These are phyloP conservation scores for Ceratocystis cacaofunesta DNA, from an alignment of 2,329 filamentous ascomycete species.

Conservation along the genomic window DNA sequence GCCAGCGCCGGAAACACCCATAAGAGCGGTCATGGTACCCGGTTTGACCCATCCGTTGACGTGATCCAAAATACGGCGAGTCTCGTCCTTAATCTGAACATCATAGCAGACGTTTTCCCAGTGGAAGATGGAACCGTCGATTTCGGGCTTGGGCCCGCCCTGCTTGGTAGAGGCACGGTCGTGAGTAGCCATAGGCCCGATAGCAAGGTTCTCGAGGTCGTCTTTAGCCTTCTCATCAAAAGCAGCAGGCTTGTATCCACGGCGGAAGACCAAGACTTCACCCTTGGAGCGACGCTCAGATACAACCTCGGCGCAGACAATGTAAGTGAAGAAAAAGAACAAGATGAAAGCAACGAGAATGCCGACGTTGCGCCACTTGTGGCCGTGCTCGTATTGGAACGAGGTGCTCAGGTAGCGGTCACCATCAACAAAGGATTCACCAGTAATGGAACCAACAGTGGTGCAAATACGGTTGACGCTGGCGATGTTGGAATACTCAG, in stretches of 20 bases:
- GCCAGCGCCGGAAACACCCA: slow-evolving; percentile 86
- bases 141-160: slow-evolving; percentile 24
- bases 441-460: slow-evolving; percentile 42
- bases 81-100: slow-evolving; percentile 62
- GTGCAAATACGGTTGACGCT: slow-evolving; percentile 38
- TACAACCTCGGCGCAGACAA: slow-evolving; percentile 50
- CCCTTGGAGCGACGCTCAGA: slow-evolving; percentile 58
- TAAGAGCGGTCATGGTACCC: slow-evolving; percentile 74
- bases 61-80: slow-evolving; percentile 62
- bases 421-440: slow-evolving; percentile 38
- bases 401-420: slow-evolving; percentile 39
- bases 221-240: slow-evolving; percentile 47
- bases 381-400: slow-evolving; percentile 40
- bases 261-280: slow-evolving; percentile 60
- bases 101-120: slow-evolving; percentile 73
- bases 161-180: slow-evolving; percentile 23
- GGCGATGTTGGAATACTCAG: slow-evolving; percentile 26
- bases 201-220: slow-evolving; percentile 40
- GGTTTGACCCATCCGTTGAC: slow-evolving; percentile 92
- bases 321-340: slow-evolving; percentile 47
- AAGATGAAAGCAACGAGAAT: slow-evolving; percentile 50
- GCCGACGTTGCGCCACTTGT: slow-evolving; percentile 59
- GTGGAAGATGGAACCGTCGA: slow-evolving; percentile 55
- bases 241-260: slow-evolving; percentile 46
- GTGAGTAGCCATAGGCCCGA: slow-evolving; percentile 35